Percentiles rank a stretch among this genome's conserved stretches.
Conservation (phyloP, 2,329 filamentous ascomycete genomes). For the Sphaerulina vaccinii region DNA sequence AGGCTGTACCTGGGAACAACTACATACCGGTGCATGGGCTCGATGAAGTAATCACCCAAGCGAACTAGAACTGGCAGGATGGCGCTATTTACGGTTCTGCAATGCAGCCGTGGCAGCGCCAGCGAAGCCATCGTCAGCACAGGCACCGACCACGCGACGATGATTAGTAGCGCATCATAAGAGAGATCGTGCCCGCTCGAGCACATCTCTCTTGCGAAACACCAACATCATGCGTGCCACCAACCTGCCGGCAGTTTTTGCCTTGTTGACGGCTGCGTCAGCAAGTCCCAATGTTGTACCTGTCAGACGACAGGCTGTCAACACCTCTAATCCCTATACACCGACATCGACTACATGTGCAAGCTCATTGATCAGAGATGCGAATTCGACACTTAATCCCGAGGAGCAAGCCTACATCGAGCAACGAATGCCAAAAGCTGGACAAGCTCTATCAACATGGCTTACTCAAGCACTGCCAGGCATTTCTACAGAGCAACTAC, state of each 20-base stretch:
- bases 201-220: background rate
- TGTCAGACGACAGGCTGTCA: constrained; percentile 10
- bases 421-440: constrained; percentile 3
- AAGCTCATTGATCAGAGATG: constrained; percentile 5
- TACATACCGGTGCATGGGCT: too few species aligned
- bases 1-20: too few species aligned
- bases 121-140: too few species aligned
- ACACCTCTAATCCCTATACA: constrained; percentile 8
- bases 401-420: constrained; percentile 12
- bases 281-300: background rate
- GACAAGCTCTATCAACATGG: constrained; percentile 12
- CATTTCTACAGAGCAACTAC: constrained; percentile 6
- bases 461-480: constrained; percentile 8
- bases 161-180: background rate
- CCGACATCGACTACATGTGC: constrained; percentile 11
- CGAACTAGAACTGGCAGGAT: background rate
- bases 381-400: constrained; percentile 8
- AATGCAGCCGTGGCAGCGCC: background rate
- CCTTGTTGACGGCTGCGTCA: background rate
- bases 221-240: background rate
- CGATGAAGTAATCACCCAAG: too few species aligned
- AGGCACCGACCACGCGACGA: background rate
- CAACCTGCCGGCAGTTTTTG: constrained; percentile 1
- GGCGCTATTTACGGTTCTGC: background rate
- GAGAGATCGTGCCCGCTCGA: background rate